Conservation (phyloP, 768 basidiomycete genomes). For the Daedalea quercina region DNA sequence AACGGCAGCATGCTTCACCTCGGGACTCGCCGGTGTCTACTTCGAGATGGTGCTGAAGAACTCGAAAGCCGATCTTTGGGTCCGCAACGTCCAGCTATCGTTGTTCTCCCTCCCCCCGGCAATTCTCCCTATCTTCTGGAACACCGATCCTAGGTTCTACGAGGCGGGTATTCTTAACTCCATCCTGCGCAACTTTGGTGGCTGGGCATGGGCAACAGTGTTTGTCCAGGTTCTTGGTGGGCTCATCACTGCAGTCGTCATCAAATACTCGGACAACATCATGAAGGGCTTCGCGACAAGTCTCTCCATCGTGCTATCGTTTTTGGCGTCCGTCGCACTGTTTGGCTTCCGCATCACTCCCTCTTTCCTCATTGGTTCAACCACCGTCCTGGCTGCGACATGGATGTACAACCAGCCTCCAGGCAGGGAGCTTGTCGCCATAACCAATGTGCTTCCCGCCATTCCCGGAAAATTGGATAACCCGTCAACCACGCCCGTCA, state of each 20-base stretch:
- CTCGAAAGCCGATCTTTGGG: constrained; percentile 86
- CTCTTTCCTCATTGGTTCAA: constrained; percentile 79
- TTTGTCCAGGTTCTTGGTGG: constrained; percentile 87
- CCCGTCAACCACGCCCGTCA: constrained; percentile 10
- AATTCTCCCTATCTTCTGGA: constrained; percentile 52
- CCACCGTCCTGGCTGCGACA: constrained; percentile 80
- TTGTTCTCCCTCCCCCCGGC: constrained; percentile 92
- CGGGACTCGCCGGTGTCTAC: constrained; percentile 94
- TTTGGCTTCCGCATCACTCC: constrained; percentile 86
- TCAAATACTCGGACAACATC: constrained; percentile 90
- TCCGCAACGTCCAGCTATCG: constrained; percentile 93
- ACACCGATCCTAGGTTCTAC: constrained; percentile 39
- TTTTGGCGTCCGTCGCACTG: constrained; percentile 83
- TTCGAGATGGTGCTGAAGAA: constrained; percentile 97
- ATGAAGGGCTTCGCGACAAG: constrained; percentile 94
- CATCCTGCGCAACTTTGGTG: constrained; percentile 64
- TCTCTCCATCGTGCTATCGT: constrained; percentile 90
- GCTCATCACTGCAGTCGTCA: constrained; percentile 86
- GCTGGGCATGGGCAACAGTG: constrained; percentile 90
- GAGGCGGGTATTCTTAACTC: constrained; percentile 25
- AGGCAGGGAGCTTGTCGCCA: constrained; percentile 29
- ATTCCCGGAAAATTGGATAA: constrained; percentile 27
- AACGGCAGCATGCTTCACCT: constrained; percentile 86
- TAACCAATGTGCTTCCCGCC: constrained; percentile 27
- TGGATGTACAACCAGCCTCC: constrained; percentile 85